A percentile compares a stretch with the other conserved stretches of the same genome.
Conservation (phyloP, 2,329 filamentous ascomycete genomes). For the Bipolaris oryzae region DNA sequence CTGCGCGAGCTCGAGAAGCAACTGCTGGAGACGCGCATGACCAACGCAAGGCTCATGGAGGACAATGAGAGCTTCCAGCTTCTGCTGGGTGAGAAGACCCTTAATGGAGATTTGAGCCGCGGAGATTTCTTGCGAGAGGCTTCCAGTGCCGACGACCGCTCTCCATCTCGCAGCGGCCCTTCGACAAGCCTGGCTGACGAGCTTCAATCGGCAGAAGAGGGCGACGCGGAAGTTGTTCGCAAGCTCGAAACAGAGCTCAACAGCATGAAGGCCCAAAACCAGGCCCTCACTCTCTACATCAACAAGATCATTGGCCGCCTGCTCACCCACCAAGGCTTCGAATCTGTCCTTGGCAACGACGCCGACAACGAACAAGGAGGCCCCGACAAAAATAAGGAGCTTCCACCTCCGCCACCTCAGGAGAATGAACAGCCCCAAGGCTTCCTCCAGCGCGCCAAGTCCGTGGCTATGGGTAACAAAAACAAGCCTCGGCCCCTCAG, state of each 20-base stretch:
- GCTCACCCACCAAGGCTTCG: slow-evolving; percentile 91
- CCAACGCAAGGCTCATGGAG: slow-evolving; percentile 94
- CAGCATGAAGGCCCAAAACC: slow-evolving; percentile 88
- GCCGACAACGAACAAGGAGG: slow-evolving; percentile 49
- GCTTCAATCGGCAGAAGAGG: slow-evolving; percentile 69
- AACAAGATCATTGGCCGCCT: slow-evolving; percentile 98
- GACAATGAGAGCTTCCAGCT: slow-evolving; percentile 99
- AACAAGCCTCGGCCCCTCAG: slow-evolving; percentile 54
- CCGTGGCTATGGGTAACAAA: slow-evolving; percentile 57
- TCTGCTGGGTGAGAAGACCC: slow-evolving; percentile 89
- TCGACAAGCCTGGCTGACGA: slow-evolving; percentile 72
- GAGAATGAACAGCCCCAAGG: slow-evolving; percentile 54
- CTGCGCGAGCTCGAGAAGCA: slow-evolving; percentile 89
- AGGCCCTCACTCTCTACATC: slow-evolving; percentile 95
- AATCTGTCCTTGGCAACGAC: slow-evolving; percentile 85
- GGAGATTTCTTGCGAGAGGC: slow-evolving; percentile 73
- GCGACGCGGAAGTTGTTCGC: slow-evolving; percentile 59
- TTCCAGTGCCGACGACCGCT: slow-evolving; percentile 41
- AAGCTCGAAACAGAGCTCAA: slow-evolving; percentile 80
- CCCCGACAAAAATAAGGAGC: slow-evolving; percentile 77
- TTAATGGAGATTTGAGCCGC: slow-evolving; percentile 90
- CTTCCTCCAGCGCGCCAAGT: slow-evolving; percentile 65
- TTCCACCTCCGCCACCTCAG: slow-evolving; percentile 73
- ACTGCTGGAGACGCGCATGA: slow-evolving; percentile 90
- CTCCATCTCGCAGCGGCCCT: slow-evolving; percentile 43